Evolutionary conservation across 140 eudicot species (phyloP).

Genomic region (Erigeron philadelphicus): DNA sequence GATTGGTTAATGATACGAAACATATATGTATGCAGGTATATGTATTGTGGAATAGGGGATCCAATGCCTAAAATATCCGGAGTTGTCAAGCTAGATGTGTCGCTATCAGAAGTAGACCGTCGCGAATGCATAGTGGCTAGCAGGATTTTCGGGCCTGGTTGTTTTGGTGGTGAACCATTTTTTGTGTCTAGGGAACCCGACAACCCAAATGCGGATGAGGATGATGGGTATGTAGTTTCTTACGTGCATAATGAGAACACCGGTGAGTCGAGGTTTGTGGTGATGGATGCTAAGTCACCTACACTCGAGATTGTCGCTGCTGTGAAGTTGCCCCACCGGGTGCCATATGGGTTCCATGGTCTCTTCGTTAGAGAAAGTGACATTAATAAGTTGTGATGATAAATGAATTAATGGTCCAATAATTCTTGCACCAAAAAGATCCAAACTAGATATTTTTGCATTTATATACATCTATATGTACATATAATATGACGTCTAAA

Average conservation of each 20-base stretch:
- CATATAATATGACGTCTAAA: not conserved
- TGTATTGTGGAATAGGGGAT: slow-evolving; percentile 65
- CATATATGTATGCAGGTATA: slow-evolving; percentile 28
- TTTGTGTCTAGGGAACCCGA: slow-evolving; percentile 59
- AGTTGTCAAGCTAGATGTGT: slow-evolving; percentile 59
- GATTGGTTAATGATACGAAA: not conserved
- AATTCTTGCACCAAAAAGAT: not conserved
- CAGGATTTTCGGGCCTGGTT: slow-evolving; percentile 54
- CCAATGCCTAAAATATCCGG: slow-evolving; percentile 73
- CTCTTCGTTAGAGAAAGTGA: slow-evolving; percentile 55
- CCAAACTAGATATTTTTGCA: slow-evolving; percentile 19
- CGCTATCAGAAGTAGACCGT: slow-evolving; percentile 43
- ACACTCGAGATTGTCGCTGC: slow-evolving; percentile 53
- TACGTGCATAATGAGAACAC: slow-evolving; percentile 64
- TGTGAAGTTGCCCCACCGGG: slow-evolving; percentile 63
- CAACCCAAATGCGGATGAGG: slow-evolving; percentile 49
- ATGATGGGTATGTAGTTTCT: slow-evolving; percentile 62
- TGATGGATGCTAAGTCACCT: slow-evolving; percentile 74
- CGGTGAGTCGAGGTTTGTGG: slow-evolving; percentile 55
- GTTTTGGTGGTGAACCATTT: slow-evolving; percentile 80
- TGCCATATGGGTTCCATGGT: slow-evolving; percentile 84
- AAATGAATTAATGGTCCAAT: slow-evolving; percentile 16
- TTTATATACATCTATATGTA: not conserved
- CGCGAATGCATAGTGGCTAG: slow-evolving; percentile 67
- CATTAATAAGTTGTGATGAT: slow-evolving; percentile 33